phyloP scores from a whole-genome alignment of 805 yeast genomes.

The Yarrowia porcina region DNA sequence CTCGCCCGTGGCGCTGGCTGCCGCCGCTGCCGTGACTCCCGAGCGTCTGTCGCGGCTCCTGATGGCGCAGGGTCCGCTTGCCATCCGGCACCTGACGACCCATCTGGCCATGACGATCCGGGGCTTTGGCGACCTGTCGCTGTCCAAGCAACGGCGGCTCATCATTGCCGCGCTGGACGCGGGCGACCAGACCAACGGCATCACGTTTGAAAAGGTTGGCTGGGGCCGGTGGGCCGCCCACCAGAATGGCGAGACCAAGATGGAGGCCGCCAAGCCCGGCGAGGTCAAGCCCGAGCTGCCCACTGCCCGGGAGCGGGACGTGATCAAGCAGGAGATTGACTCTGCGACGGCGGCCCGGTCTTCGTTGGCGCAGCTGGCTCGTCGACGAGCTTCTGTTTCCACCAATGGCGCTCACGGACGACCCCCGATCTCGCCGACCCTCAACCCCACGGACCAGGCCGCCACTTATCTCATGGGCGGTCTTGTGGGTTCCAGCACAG shows the following conservation, averaged over 20 bases:
- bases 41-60: constrained; percentile 67
- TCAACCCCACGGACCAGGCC: constrained; percentile 36
- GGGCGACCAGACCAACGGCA: constrained; percentile 44
- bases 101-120: constrained; percentile 72
- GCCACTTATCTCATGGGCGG: constrained; percentile 32
- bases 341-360: neutral
- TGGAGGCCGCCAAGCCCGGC: neutral
- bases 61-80: constrained; percentile 75
- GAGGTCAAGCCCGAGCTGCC: neutral
- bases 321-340: constrained; percentile 5
- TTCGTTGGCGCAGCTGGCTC: constrained; percentile 4
- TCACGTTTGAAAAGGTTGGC: constrained; percentile 86
- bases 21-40: constrained; percentile 82
- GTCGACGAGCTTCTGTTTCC: constrained; percentile 29
- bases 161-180: constrained; percentile 86
- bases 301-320: constrained; percentile 1
- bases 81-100: constrained; percentile 83
- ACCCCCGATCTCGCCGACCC: constrained; percentile 39
- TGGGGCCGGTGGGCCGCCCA: constrained; percentile 98
- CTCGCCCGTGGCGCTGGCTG: constrained; percentile 83
- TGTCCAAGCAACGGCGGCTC: constrained; percentile 84
- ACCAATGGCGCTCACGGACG: constrained; percentile 23
- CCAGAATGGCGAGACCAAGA: constrained; percentile 29
- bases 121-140: constrained; percentile 72
- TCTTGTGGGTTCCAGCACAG: neutral